Conservation (phyloP, 2,329 filamentous ascomycete species). For the Neodidymelliopsis sp. region DNA sequence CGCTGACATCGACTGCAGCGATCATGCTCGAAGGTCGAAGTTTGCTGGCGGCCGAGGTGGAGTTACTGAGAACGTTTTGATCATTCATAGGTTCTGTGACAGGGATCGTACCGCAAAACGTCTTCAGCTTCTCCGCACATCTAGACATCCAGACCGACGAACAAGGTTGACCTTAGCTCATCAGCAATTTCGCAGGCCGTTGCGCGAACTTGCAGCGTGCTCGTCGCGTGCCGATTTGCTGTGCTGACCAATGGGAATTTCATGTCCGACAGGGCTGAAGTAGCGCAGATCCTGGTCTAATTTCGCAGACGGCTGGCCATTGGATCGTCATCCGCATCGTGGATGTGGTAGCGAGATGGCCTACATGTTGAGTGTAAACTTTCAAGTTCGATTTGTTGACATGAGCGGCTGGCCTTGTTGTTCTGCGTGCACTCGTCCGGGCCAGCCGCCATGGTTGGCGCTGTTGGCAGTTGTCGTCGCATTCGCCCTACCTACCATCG, state of each 20-base stretch:
- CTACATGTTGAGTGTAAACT: constrained; percentile 8
- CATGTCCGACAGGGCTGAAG: constrained; percentile 22
- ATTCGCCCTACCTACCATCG: background rate
- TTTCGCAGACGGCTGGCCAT: constrained; percentile 28
- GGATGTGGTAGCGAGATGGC: constrained; percentile 7
- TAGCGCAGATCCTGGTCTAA: constrained; percentile 30
- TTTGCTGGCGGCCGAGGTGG: background rate
- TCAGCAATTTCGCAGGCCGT: constrained; percentile 16
- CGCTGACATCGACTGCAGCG: background rate
- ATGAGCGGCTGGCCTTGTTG: background rate
- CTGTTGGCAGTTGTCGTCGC: background rate
- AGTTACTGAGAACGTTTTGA: background rate
- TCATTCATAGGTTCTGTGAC: background rate
- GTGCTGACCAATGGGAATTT: constrained; percentile 16
- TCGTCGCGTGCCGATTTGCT: constrained; percentile 16
- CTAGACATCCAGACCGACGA: constrained; percentile 7
- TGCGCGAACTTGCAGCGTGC: constrained; percentile 14
- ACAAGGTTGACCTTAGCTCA: constrained; percentile 16
- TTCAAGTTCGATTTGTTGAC: background rate
- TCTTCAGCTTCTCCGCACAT: constrained; percentile 12
- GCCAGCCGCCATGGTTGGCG: too few relatives aligned
- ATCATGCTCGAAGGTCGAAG: constrained; percentile 1
- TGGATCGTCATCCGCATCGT: constrained; percentile 22
- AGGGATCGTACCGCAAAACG: constrained; percentile 2
- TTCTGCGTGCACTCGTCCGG: background rate